Evolutionary conservation across 805 yeast species (phyloP).

Genomic region (Suhomyces sp.): DNA sequence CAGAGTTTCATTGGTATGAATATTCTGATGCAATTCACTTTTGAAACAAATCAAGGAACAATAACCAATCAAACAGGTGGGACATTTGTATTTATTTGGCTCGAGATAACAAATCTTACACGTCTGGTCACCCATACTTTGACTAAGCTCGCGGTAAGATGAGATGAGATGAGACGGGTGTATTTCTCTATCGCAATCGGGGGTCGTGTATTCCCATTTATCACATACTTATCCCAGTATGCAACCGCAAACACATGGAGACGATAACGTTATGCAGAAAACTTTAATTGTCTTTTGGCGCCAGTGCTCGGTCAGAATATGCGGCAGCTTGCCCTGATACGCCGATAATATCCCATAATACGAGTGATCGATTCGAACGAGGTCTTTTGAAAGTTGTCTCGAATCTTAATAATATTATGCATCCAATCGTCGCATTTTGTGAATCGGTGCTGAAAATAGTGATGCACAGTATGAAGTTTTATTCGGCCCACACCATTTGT

Average conservation of each 20-base stretch:
- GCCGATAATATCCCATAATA: background rate
- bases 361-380: background rate
- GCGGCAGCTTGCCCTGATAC: background rate
- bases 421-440: background rate
- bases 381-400: background rate
- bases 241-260: background rate
- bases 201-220: background rate
- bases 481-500: background rate
- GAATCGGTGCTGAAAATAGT: background rate
- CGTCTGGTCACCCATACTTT: constrained; percentile 27
- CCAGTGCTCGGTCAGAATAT: background rate
- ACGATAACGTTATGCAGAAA: background rate
- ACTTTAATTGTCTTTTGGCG: background rate
- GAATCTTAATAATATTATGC: background rate
- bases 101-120: constrained; percentile 28
- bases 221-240: background rate
- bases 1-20: background rate
- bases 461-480: background rate
- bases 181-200: background rate
- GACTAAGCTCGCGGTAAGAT: background rate
- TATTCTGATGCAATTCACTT: constrained; percentile 30
- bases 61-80: constrained; percentile 44
- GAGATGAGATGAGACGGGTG: constrained; percentile 1
- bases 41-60: constrained; percentile 68
- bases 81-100: constrained; percentile 55